Evolutionary conservation across 495 filamentous ascomycete genomes (phyloP), one percentile per base, ranked within the genome.

Genomic region (Hypoxylon fuscum): DNA sequence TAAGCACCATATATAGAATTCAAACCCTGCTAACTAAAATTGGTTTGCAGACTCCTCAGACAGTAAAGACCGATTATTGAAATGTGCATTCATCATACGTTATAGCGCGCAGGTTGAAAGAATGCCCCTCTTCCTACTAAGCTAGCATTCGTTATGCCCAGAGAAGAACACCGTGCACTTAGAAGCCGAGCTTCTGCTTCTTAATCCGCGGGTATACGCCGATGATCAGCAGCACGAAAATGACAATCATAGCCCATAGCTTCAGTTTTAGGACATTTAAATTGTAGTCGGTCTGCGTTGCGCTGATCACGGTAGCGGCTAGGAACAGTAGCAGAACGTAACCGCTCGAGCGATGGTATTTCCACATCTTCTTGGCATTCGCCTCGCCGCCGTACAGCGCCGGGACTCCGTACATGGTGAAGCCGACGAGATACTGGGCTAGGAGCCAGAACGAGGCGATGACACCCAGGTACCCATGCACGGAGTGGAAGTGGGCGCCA

Each of bases 271-370:
- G 62, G 9, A 85, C 75, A 10, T 66, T 77, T 54, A 83, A 56
- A 60, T 85, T 88, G 69, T 87, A 96, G 15, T 79, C 74, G 32
- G 92, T 96, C 79, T 88, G 80, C 38, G 85, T 91, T 6, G 93
- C 92, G 53, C 88, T 88, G 48, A 80, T 73, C 32, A 96, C 81
- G 9, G 92, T 94, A 23, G 83, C 85, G 64, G 95, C 76, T 64
- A 89, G 81, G 71, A 94, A 54, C 45, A 86, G 55, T 43, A 96
- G 69, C 59, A 93, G 74, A 31, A 85, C 62, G 74, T 98, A 98
- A 14, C 94, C 94, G n/a, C 77, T 79, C 53, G 79, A 74, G 11
- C 94, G 86, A 73, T 97, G 94, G 66, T 93, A 97, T 71, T 96
- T 96, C 77, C 93, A 98, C 27, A 95, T 61, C 31, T 74, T 78